Percentiles rank a stretch among this genome's conserved stretches.
Conservation (phyloP, 306 rosid genomes). For the Prunus padus region DNA sequence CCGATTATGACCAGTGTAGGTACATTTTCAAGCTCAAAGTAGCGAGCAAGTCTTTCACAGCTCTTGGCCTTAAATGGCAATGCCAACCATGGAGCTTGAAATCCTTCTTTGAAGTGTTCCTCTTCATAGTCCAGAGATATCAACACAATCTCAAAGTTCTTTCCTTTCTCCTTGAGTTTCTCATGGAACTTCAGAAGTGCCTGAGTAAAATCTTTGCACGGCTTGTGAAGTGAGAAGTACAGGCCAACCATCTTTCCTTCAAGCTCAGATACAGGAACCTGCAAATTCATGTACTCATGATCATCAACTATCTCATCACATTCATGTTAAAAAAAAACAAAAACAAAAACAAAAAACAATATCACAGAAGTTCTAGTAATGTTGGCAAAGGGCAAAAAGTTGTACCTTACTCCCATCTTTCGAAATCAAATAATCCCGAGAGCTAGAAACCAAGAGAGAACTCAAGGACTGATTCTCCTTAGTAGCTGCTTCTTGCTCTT, state of each 20-base stretch:
- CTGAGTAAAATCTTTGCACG: slow-evolving; percentile 36
- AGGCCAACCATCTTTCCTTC: slow-evolving; percentile 51
- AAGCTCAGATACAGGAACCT: slow-evolving; percentile 50
- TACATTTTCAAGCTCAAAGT: slow-evolving; percentile 38
- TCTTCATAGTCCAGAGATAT: slow-evolving; percentile 42
- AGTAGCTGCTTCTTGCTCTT: slow-evolving; percentile 30
- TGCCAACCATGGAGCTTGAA: slow-evolving; percentile 46
- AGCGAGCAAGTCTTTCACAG: slow-evolving; percentile 32
- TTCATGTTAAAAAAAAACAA: not conserved
- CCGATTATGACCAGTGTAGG: slow-evolving; percentile 48
- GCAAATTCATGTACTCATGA: slow-evolving; percentile 1
- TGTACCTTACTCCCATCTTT: slow-evolving; percentile 40
- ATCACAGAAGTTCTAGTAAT: not conserved
- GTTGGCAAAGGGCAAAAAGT: not conserved
- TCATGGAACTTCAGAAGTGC: slow-evolving; percentile 37
- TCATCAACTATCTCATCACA: not conserved
- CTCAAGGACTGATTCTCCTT: slow-evolving; percentile 38
- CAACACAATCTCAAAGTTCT: slow-evolving; percentile 51
- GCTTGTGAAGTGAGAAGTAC: slow-evolving; percentile 29
- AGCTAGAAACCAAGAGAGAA: slow-evolving; percentile 41
- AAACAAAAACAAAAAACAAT: not conserved
- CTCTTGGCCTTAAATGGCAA: slow-evolving; percentile 46
- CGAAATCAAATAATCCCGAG: slow-evolving; percentile 45
- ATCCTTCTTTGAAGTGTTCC: slow-evolving; percentile 28
- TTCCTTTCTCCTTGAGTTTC: slow-evolving; percentile 43